Base-by-base conservation (phyloP, 805 yeast species). In the Zygotorulaspora florentina region DNA sequence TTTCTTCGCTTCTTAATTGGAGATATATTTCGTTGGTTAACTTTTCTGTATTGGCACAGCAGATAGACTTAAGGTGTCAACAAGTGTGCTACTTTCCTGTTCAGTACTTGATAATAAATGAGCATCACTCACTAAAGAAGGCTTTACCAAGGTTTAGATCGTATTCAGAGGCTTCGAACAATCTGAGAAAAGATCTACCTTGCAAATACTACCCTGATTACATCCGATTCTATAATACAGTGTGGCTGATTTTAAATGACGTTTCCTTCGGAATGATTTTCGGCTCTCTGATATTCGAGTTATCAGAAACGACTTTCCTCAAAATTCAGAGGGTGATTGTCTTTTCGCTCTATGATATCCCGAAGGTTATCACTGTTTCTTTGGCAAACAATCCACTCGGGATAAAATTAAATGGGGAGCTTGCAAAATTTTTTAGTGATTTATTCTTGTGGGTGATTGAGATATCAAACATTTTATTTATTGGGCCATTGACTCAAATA, bases 311-410 rank as follows among this genome's bases (percentile, higher is more conserved):
- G 3, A 64, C 80, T 11, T 67, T 73, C 33, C 59, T 58, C 18
- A 46, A 72, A 1, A 51, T 83, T 11, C 50, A 52, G 34, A 34
- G 28, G 9, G 16, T 41, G 8, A 46, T 64, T 8, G 47, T 42
- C 10, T 47, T 47, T 30, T 54, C 46, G 28, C 51, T 62, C 3
- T 77, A 77, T 44, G 58, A 68, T 28, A 70, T 71, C n/a, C 65
- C 83, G 35, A 66, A 72, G 15, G 49, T 59, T 2, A 61, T 81
- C 31, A 79, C 90, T 2, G 53, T 69, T 0, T 85, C 95, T 90
- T 72, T 93, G 30, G 87, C 89, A 71, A 76, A 81, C 50, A 85
- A 90, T 57, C 99, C 99, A 0, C 96, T 91, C 12, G 99, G 99
- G 3, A 81, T 93, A 56, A 93, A 93, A 59, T 75, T 93, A 42